Evolutionary conservation across 768 basidiomycete species (phyloP), one percentile per base, ranked within the genome.

Genomic region (Termitomyces titanicus): DNA sequence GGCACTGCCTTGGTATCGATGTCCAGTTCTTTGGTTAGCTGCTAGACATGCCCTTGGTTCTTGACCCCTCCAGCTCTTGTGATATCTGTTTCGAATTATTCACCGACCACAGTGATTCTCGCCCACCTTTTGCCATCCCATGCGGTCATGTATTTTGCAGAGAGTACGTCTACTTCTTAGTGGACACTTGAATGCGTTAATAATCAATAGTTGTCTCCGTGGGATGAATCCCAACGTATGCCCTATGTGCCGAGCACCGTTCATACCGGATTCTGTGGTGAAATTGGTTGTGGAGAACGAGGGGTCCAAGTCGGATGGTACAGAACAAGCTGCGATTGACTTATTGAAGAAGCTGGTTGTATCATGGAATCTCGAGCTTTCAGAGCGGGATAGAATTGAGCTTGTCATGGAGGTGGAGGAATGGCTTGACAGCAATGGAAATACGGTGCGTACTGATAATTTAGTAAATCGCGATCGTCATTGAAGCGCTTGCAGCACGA

Each of bases 121-220:
- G 78, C 64, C 72, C 79, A 48, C 88, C 88, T 5, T 81, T 88
- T 66, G 84, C 80, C 13, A 88, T 90, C 57, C 78, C 83, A 20
- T 91, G 89, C 63, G 89, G 89, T 34, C 87, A 89, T 69, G 77
- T 87, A 31, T 89, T 89, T 73, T 90, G 88, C 66, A 73, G 74
- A 64, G 68, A 72, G 88, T 89, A 66, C 64, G 86, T 58, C 20
- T 3, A 18, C 13, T 78, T 46, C 33, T 22, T 27, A 17, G 7
- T 27, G 6, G 20, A 12, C 10, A 1, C 33, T 44, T 29, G 29
- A 51, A 46, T 33, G 11, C 40, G 39, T 40, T 52, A 9, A 39
- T 34, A 9, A 3, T 20, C 20, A 17, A 44, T 31, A 60, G 58
- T 38, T 62, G 61, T 44, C 50, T 62, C 10, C 17, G 18, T 27